Conservation (phyloP, 345 rosid genomes). For the Acer campestre region DNA sequence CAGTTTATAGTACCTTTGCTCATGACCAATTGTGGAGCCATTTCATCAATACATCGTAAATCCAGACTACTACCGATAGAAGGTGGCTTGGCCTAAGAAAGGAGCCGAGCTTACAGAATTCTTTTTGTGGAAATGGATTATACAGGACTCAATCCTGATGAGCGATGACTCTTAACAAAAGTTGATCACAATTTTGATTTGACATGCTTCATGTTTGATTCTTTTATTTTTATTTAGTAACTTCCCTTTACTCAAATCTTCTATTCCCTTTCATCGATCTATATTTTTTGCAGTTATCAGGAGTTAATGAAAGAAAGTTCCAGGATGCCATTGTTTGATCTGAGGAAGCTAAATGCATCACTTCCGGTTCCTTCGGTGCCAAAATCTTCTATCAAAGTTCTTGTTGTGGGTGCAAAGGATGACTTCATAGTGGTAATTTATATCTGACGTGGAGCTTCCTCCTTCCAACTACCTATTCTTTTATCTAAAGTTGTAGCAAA, state of each 20-base stretch:
- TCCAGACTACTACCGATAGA: neutral
- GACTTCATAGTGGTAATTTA: constrained; percentile 83
- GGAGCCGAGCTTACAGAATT: neutral
- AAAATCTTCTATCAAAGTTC: constrained; percentile 46
- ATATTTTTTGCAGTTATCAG: constrained; percentile 64
- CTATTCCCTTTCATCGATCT: neutral
- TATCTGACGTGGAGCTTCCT: neutral
- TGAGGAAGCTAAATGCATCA: constrained; percentile 80
- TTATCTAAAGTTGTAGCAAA: neutral
- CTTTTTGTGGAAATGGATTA: neutral
- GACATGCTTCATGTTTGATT: neutral
- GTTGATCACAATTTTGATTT: neutral
- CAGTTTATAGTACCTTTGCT: neutral
- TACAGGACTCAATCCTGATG: neutral
- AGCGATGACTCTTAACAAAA: neutral
- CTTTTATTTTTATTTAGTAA: neutral
- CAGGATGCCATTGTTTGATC: constrained; percentile 74
- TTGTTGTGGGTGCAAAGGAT: constrained; percentile 73
- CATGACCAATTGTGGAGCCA: neutral
- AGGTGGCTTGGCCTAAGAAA: neutral
- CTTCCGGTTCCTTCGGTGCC: constrained; percentile 78
- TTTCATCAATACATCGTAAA: neutral
- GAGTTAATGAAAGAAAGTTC: constrained; percentile 76
- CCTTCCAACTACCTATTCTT: neutral
- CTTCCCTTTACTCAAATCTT: neutral